A percentile compares a stretch with the other conserved stretches of the same genome.
Conservation (phyloP, 805 yeast species). For the Schwanniomyces polymorphus region DNA sequence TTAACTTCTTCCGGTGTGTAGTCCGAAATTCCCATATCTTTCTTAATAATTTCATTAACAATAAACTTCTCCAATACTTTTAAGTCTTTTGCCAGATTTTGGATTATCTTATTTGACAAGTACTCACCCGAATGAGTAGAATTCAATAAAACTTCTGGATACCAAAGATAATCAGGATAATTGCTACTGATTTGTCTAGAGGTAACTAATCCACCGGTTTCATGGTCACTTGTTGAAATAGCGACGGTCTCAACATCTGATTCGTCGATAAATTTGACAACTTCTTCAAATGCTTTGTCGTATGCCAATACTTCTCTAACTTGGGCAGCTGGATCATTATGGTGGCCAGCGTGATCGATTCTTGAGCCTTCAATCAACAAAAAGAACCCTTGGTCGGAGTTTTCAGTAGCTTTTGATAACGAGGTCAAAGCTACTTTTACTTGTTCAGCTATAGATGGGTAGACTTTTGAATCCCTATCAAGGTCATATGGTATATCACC, state of each 20-base stretch:
- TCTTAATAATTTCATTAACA: constrained; percentile 51
- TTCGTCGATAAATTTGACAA: constrained; percentile 63
- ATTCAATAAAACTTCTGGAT: constrained; percentile 70
- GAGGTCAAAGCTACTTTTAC: constrained; percentile 73
- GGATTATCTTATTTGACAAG: constrained; percentile 48
- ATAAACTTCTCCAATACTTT: constrained; percentile 45
- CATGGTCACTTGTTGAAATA: constrained; percentile 89
- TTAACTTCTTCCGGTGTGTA: constrained; percentile 52
- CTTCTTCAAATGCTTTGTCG: constrained; percentile 78
- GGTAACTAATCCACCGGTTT: constrained; percentile 91
- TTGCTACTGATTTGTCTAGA: constrained; percentile 68
- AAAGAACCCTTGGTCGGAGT: constrained; percentile 83
- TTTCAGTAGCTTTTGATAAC: constrained; percentile 61
- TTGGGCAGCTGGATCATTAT: constrained; percentile 92
- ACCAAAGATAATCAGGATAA: constrained; percentile 89
- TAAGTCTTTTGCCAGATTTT: constrained; percentile 17
- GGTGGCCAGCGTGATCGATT: constrained; percentile 95
- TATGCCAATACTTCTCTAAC: constrained; percentile 88
- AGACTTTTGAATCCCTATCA: constrained; percentile 60
- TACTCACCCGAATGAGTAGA: constrained; percentile 80
- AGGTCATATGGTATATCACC: constrained; percentile 82
- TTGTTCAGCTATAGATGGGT: constrained; percentile 82
- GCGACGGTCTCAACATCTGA: constrained; percentile 75
- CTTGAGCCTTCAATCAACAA: constrained; percentile 87
- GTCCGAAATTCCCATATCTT: constrained; percentile 67